Conservation (phyloP, 495 filamentous ascomycete species). For the Sordaria brevicollis region DNA sequence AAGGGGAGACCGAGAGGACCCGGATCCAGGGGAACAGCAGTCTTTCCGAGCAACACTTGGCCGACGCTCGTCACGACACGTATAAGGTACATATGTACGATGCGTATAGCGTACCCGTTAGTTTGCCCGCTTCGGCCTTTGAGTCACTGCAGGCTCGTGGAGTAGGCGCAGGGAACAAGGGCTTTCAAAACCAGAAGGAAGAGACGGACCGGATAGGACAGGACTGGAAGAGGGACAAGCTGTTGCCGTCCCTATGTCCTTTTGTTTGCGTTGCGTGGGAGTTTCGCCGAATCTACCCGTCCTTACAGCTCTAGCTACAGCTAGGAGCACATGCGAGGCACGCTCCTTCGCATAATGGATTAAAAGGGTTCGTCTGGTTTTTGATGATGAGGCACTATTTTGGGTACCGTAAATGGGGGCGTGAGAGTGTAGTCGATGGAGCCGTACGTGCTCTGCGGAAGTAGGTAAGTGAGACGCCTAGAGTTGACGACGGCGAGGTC, state of each 20-base stretch:
- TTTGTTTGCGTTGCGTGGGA: background rate
- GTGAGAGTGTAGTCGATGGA: background rate
- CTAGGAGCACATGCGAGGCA: background rate
- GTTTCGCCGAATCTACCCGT: background rate
- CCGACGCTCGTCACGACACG: background rate
- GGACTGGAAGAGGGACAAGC: background rate
- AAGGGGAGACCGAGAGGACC: background rate
- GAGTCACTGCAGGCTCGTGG: background rate
- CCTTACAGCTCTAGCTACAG: too few species aligned
- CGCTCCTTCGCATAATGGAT: background rate
- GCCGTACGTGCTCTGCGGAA: background rate
- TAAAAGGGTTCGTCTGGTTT: background rate
- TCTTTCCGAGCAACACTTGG: background rate
- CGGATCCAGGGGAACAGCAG: background rate
- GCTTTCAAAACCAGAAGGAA: too few species aligned
- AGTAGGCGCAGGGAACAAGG: background rate
- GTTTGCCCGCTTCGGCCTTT: background rate
- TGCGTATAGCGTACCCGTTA: background rate
- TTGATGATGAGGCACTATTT: background rate
- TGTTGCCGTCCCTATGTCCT: background rate
- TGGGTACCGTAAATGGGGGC: background rate
- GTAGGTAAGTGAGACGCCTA: background rate
- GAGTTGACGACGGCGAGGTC: background rate
- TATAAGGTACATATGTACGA: background rate
- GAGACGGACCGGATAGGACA: too few species aligned